A percentile compares a stretch with the other conserved stretches of the same genome.
phyloP scores from a whole-genome alignment of 2,329 filamentous ascomycete genomes.

The Achaetomium macrosporum region DNA sequence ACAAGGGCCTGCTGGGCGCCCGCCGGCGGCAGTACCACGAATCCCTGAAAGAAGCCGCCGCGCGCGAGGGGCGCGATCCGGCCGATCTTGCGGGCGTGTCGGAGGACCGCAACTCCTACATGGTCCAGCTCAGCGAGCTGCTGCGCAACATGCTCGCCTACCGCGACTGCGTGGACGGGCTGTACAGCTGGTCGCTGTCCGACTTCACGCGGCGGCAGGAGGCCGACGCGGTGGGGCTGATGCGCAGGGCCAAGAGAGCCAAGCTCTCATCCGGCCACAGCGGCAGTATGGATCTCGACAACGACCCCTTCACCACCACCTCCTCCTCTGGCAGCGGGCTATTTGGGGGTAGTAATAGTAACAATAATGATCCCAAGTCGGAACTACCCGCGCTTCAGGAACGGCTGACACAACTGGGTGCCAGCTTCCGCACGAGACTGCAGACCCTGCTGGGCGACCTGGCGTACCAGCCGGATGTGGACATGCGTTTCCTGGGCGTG shows the following conservation, averaged over 20 bases:
- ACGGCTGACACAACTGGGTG: constrained; percentile 64
- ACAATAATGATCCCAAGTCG: constrained; percentile 52
- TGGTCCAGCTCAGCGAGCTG: constrained; percentile 85
- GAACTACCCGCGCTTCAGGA: constrained; percentile 70
- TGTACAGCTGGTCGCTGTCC: constrained; percentile 91
- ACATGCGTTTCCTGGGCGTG: constrained; percentile 91
- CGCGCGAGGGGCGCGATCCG: constrained; percentile 31
- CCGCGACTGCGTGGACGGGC: constrained; percentile 84
- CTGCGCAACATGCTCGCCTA: constrained; percentile 91
- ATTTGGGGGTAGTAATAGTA: background rate
- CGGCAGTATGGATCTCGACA: constrained; percentile 44
- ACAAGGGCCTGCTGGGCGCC: constrained; percentile 87
- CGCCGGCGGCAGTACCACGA: constrained; percentile 41
- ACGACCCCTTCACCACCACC: constrained; percentile 6
- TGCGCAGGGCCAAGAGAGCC: constrained; percentile 50
- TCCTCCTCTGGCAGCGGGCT: background rate
- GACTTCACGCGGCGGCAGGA: constrained; percentile 93
- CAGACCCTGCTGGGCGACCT: constrained; percentile 83
- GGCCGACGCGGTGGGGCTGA: constrained; percentile 62
- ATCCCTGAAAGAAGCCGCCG: constrained; percentile 29
- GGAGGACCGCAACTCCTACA: constrained; percentile 71
- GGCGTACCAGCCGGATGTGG: constrained; percentile 86
- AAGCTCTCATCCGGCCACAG: background rate
- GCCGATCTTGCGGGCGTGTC: constrained; percentile 42
- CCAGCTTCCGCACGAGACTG: constrained; percentile 70